Percentiles rank a stretch among this genome's conserved stretches.
Conservation (phyloP, 2,329 filamentous ascomycete genomes). For the Fusarium scirpi region DNA sequence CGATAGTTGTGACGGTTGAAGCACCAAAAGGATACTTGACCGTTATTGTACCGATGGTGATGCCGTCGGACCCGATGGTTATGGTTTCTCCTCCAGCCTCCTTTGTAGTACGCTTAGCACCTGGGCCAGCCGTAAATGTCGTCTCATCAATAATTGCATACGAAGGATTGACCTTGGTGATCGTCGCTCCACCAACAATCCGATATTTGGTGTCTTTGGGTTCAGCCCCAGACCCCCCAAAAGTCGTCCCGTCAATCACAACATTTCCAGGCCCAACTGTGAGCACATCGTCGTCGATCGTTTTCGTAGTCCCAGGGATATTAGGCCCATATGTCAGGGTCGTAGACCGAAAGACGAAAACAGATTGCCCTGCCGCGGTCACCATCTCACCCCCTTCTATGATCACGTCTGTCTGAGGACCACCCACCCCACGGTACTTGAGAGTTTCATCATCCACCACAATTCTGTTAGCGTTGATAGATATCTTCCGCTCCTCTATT, state of each 20-base stretch:
- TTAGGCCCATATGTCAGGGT: constrained; percentile 60
- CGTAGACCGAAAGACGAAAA: constrained; percentile 57
- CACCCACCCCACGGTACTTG: constrained; percentile 49
- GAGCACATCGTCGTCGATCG: constrained; percentile 64
- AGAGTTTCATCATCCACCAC: constrained; percentile 55
- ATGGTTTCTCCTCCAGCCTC: constrained; percentile 64
- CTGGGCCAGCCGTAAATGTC: constrained; percentile 65
- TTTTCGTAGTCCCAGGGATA: constrained; percentile 50
- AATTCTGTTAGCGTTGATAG: constrained; percentile 52
- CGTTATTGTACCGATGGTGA: constrained; percentile 61
- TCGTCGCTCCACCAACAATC: constrained; percentile 65
- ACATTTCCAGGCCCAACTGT: constrained; percentile 62
- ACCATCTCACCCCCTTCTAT: constrained; percentile 63
- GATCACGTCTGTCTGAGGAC: constrained; percentile 57
- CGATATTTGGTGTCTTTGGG: constrained; percentile 56
- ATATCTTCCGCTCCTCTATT: constrained; percentile 51
- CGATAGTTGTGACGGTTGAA: constrained; percentile 58
- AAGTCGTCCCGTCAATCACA: constrained; percentile 54
- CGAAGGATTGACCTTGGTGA: constrained; percentile 62
- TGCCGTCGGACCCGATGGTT: constrained; percentile 63
- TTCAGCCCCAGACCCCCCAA: constrained; percentile 57
- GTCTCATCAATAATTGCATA: constrained; percentile 62
- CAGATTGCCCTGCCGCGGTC: constrained; percentile 57
- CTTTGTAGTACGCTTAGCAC: constrained; percentile 57
- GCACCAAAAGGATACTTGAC: constrained; percentile 60